These are phyloP conservation scores for Pichia sp. DNA, from an alignment of 1,139 yeast species.

Conservation along the genomic window DNA sequence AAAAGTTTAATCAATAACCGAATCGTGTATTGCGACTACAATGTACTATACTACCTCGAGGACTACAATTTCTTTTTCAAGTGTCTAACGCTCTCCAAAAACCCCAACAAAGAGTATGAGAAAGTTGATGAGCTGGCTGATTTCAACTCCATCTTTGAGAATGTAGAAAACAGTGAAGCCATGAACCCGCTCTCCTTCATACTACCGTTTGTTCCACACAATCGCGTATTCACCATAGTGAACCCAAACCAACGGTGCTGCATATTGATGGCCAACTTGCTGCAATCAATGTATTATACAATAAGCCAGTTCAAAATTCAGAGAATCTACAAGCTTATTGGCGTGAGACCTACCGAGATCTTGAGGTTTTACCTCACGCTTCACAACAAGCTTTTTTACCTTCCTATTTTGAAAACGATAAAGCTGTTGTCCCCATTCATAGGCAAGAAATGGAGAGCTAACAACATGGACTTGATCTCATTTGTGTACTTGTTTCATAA, in stretches of 20 bases:
- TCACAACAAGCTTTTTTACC: constrained; percentile 60
- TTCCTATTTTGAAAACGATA: constrained; percentile 66
- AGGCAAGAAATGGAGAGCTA: constrained; percentile 90
- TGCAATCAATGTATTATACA: constrained; percentile 42
- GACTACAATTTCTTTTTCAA: constrained; percentile 28
- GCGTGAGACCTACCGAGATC: constrained; percentile 50
- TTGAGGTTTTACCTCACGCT: constrained; percentile 42
- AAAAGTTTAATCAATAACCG: constrained; percentile 27
- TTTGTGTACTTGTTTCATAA: constrained; percentile 76
- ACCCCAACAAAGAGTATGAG: constrained; percentile 9
- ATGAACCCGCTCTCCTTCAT: constrained; percentile 20
- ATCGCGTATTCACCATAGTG: constrained; percentile 23
- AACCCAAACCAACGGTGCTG: constrained; percentile 43
- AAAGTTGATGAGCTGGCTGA: constrained; percentile 17
- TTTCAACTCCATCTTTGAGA: constrained; percentile 23
- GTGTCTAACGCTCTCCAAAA: constrained; percentile 22
- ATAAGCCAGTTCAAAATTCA: constrained; percentile 46
- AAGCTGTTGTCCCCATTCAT: constrained; percentile 85
- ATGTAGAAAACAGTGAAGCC: constrained; percentile 9
- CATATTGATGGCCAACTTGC: constrained; percentile 42
- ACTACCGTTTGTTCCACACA: constrained; percentile 30
- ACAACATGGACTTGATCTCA: constrained; percentile 90
- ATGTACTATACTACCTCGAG: constrained; percentile 23
- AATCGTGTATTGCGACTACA: constrained; percentile 31
- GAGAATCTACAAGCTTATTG: constrained; percentile 51